A percentile compares a stretch with the other conserved stretches of the same genome.
phyloP scores from a whole-genome alignment of 2,329 filamentous ascomycete species.

The Fusarium sp. region DNA sequence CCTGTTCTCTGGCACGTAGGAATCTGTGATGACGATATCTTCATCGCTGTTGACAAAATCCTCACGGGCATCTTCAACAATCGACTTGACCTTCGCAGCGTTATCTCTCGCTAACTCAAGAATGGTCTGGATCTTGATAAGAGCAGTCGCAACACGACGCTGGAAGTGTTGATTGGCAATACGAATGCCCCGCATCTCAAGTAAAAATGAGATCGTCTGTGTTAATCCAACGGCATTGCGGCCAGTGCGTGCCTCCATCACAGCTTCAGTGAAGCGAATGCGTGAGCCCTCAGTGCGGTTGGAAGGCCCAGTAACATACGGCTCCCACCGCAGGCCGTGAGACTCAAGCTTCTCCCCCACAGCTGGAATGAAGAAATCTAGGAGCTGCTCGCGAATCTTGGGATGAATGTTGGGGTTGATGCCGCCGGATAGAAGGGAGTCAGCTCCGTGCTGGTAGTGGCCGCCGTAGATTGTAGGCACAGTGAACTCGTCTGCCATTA shows the following conservation, averaged over 20 bases:
- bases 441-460: neutral
- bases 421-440: neutral
- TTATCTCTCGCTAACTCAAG: slow-evolving; percentile 10
- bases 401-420: slow-evolving; percentile 19
- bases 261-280: slow-evolving; percentile 2
- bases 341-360: neutral
- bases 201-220: slow-evolving; percentile 1
- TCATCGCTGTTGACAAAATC: slow-evolving; percentile 16
- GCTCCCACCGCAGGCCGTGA: neutral
- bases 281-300: slow-evolving; percentile 1
- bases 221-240: slow-evolving; percentile 4
- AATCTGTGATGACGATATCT: slow-evolving; percentile 6
- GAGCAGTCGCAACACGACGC: slow-evolving; percentile 4
- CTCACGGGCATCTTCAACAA: neutral
- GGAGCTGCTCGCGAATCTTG: slow-evolving; percentile 3
- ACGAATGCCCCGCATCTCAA: slow-evolving; percentile 17
- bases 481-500: neutral
- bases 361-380: slow-evolving; percentile 10
- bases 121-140: slow-evolving; percentile 11
- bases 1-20: neutral
- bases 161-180: slow-evolving; percentile 17
- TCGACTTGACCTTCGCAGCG: neutral
- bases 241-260: slow-evolving; percentile 2
- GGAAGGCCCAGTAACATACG: slow-evolving; percentile 5
- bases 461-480: slow-evolving; percentile 6